Conservation (phyloP, 2,329 filamentous ascomycete species). For the Rhynchosporium graminicola region DNA sequence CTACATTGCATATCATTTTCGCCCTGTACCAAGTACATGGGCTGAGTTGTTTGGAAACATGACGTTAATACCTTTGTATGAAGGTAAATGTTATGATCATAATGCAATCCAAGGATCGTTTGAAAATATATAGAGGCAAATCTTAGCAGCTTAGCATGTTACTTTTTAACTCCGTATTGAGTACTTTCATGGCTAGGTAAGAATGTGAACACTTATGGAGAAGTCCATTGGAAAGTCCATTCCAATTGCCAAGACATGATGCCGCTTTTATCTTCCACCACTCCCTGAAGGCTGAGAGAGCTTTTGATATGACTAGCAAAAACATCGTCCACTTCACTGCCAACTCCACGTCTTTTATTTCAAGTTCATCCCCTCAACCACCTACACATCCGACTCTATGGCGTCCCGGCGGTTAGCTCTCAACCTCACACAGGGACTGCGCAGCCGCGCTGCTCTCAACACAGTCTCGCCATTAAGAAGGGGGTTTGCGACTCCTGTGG, state of each 20-base stretch:
- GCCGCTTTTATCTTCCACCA: not conserved
- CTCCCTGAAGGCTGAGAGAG: conserved; percentile 14
- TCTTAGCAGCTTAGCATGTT: too few species aligned
- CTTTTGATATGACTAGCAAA: conserved; percentile 24
- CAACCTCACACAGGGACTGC: conserved; percentile 88
- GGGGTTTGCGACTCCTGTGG: conserved; percentile 86
- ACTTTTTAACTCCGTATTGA: too few species aligned
- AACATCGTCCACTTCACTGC: conserved; percentile 22
- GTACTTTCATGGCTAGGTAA: too few species aligned
- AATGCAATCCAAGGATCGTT: too few species aligned
- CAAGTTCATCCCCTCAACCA: conserved; percentile 28
- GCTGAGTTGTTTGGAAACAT: too few species aligned
- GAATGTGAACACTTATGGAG: too few species aligned
- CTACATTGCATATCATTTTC: too few species aligned
- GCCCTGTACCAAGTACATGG: too few species aligned
- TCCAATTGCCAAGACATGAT: not conserved
- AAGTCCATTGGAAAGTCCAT: not conserved
- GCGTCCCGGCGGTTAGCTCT: conserved; percentile 96
- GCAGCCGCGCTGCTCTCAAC: conserved; percentile 82
- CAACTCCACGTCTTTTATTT: conserved; percentile 31
- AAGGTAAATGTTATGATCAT: too few species aligned
- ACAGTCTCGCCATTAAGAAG: conserved; percentile 75
- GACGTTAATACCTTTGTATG: too few species aligned
- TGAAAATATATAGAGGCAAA: too few species aligned
- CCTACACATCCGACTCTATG: conserved; percentile 55